Evolutionary conservation across 257 asterid species (phyloP).

Genomic region (Jaltomata sinuosa): DNA sequence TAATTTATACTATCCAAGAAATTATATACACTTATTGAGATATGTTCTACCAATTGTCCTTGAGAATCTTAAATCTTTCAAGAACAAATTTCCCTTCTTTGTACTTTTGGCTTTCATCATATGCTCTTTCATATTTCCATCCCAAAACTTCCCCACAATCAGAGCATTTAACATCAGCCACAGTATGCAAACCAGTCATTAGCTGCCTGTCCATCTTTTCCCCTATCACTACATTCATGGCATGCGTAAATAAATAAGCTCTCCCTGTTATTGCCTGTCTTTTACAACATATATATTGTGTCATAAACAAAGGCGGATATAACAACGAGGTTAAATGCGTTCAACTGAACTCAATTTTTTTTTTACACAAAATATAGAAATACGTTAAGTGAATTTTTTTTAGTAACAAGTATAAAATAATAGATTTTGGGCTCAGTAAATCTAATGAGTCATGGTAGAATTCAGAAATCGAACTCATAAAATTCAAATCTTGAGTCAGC

Average conservation of each 20-base stretch:
- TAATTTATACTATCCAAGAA: not conserved
- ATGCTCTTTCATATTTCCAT: constrained; percentile 52
- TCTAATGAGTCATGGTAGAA: not conserved
- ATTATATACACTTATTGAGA: not conserved
- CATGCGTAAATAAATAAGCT: constrained; percentile 48
- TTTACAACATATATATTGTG: not conserved
- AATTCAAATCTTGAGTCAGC: not conserved
- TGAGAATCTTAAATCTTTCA: constrained; percentile 37
- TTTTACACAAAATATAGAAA: not conserved
- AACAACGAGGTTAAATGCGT: rapidly evolving
- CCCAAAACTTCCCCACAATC: constrained; percentile 50
- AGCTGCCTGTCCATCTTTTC: constrained; percentile 30
- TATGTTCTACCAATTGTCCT: constrained; percentile 24
- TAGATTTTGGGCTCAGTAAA: not conserved
- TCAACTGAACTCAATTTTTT: not conserved
- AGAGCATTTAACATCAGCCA: constrained; percentile 45
- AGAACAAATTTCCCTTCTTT: constrained; percentile 57
- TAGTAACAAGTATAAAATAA: not conserved
- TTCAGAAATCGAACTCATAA: not conserved
- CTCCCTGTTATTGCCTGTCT: constrained; percentile 41
- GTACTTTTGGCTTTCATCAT: constrained; percentile 41
- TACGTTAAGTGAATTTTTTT: not conserved
- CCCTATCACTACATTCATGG: constrained; percentile 31
- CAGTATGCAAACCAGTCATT: constrained; percentile 48
- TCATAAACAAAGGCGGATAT: not conserved